Percentiles rank a stretch among this genome's conserved stretches.
These are phyloP conservation scores for Cladobotryum mycophilum DNA, from an alignment of 2,329 filamentous ascomycete species.

Conservation along the genomic window DNA sequence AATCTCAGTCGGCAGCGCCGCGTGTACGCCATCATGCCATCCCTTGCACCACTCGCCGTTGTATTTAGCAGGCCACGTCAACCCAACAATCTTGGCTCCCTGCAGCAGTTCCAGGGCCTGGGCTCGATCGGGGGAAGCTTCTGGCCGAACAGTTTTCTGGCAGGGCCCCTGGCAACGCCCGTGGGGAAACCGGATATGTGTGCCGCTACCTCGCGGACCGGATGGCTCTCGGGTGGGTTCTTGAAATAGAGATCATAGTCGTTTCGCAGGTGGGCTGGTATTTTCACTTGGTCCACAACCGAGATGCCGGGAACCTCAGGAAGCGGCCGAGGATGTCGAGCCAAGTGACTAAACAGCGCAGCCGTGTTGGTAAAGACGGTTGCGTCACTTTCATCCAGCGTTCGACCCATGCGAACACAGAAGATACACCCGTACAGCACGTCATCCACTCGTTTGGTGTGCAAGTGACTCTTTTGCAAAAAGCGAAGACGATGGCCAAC, in stretches of 20 bases:
- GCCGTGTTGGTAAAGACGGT: slow-evolving; percentile 51
- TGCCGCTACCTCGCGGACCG: slow-evolving; percentile 33
- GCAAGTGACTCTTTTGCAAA: slow-evolving; percentile 49
- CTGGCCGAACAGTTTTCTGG: slow-evolving; percentile 42
- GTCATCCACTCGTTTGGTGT: slow-evolving; percentile 44
- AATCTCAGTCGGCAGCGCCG: slow-evolving; percentile 43
- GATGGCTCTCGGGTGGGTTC: slow-evolving; percentile 33
- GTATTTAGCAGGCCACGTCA: slow-evolving; percentile 46
- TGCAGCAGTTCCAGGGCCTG: slow-evolving; percentile 40
- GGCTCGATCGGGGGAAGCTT: slow-evolving; percentile 38
- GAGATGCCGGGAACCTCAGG: slow-evolving; percentile 43
- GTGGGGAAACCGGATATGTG: slow-evolving; percentile 39
- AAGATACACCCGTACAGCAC: slow-evolving; percentile 50
- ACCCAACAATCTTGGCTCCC: slow-evolving; percentile 44
- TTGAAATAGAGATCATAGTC: slow-evolving; percentile 50
- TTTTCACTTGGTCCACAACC: slow-evolving; percentile 38
- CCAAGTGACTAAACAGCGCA: slow-evolving; percentile 47
- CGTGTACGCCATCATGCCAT: slow-evolving; percentile 48
- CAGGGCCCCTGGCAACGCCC: slow-evolving; percentile 40
- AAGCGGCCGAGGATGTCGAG: slow-evolving; percentile 47
- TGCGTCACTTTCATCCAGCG: slow-evolving; percentile 47
- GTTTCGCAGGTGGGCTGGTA: slow-evolving; percentile 36
- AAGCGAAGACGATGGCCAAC: slow-evolving; percentile 49
- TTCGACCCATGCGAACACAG: slow-evolving; percentile 44
- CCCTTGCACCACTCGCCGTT: slow-evolving; percentile 52